Evolutionary conservation across 2,329 filamentous ascomycete species (phyloP).

Genomic region (Hymenoscyphus repandus): DNA sequence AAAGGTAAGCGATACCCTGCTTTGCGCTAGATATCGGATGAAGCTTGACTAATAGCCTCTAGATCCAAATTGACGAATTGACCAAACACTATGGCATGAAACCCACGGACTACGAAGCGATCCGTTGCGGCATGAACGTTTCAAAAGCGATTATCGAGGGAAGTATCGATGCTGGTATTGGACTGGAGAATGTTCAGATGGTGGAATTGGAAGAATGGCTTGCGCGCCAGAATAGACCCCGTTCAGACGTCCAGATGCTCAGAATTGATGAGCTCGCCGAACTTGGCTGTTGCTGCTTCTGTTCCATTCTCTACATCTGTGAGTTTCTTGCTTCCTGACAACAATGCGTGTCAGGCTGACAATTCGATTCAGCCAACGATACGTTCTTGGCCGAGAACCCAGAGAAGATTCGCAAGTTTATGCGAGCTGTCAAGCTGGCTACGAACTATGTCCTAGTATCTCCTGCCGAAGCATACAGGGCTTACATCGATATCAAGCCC

Average conservation of each 20-base stretch:
- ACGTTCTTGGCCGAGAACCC: constrained; percentile 60
- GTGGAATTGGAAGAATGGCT: constrained; percentile 78
- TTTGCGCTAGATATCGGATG: neutral
- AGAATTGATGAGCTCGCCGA: constrained; percentile 76
- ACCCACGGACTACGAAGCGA: constrained; percentile 66
- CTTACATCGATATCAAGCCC: constrained; percentile 69
- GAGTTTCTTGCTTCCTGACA: neutral
- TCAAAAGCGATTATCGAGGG: constrained; percentile 70
- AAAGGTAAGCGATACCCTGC: constrained; percentile 39
- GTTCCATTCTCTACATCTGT: constrained; percentile 74
- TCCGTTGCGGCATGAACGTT: constrained; percentile 79
- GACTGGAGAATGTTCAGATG: constrained; percentile 79
- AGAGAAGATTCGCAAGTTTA: constrained; percentile 60
- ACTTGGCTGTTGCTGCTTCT: constrained; percentile 80
- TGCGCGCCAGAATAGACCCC: constrained; percentile 53
- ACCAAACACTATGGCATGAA: constrained; percentile 74
- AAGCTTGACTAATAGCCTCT: neutral
- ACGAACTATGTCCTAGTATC: constrained; percentile 65
- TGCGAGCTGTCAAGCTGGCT: constrained; percentile 68
- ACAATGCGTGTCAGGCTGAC: no score
- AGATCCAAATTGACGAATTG: constrained; percentile 79
- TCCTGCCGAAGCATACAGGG: constrained; percentile 58
- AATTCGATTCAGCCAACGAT: constrained; percentile 47
- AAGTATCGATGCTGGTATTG: constrained; percentile 69
- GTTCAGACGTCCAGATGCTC: constrained; percentile 70